These are phyloP conservation scores for Podospora pseudoanserina DNA, from an alignment of 495 filamentous ascomycete genomes.

Conservation along the genomic window DNA sequence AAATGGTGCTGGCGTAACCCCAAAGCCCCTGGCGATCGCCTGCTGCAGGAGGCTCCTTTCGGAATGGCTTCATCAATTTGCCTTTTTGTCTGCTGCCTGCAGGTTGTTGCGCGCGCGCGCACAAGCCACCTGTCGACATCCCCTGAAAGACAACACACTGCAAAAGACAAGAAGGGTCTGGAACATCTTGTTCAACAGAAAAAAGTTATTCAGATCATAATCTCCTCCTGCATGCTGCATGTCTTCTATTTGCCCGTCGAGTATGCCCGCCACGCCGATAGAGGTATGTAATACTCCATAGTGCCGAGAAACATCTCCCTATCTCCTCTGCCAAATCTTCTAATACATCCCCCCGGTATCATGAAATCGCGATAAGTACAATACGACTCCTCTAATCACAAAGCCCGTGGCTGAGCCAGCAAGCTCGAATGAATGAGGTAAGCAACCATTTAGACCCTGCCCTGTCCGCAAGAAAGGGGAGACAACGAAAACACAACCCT, in stretches of 20 bases:
- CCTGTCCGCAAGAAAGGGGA: not conserved
- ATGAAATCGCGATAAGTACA: not conserved
- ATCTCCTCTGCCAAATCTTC: not conserved
- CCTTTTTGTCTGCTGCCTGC: not conserved
- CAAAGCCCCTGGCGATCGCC: slow-evolving; percentile 2
- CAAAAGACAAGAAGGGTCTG: not conserved
- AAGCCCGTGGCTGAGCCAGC: not conserved
- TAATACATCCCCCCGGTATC: not conserved
- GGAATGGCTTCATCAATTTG: not conserved
- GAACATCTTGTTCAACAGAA: not conserved
- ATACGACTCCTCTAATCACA: not conserved
- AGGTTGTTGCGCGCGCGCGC: not conserved
- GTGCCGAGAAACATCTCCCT: not conserved
- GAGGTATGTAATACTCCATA: too few relatives aligned
- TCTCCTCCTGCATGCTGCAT: not conserved
- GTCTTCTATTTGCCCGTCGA: not conserved
- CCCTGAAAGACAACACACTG: too few relatives aligned
- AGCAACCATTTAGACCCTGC: not conserved
- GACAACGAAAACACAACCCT: not conserved
- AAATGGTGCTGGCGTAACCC: not conserved
- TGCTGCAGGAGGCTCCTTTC: not conserved
- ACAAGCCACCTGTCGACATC: not conserved
- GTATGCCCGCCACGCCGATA: too few relatives aligned
- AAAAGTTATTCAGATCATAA: not conserved
- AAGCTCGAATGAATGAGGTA: not conserved